A percentile compares a stretch with the other conserved stretches of the same genome.
phyloP scores from a whole-genome alignment of 2,329 filamentous ascomycete species.

The Clarireedia monteithiana region DNA sequence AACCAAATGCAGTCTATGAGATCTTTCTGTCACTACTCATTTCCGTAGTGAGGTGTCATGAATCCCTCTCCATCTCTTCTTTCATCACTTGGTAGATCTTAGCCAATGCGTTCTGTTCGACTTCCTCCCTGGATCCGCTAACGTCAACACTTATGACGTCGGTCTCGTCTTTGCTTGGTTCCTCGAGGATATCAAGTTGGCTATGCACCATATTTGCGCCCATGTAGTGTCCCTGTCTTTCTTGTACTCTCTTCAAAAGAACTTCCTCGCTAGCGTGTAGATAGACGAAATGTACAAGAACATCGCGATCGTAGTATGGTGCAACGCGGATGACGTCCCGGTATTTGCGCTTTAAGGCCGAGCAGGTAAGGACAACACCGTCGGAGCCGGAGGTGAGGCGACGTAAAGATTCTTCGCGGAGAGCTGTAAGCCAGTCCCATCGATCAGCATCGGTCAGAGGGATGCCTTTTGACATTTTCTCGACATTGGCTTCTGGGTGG shows the following conservation, averaged over 20 bases:
- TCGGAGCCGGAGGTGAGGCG: slow-evolving; percentile 45
- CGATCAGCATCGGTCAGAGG: slow-evolving; percentile 88
- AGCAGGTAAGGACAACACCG: slow-evolving; percentile 93
- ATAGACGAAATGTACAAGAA: slow-evolving; percentile 89
- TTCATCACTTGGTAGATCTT: slow-evolving; percentile 35
- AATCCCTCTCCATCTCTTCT: slow-evolving; percentile 12
- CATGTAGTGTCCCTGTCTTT: slow-evolving; percentile 86
- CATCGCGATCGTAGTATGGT: slow-evolving; percentile 62
- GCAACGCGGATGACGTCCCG: slow-evolving; percentile 83
- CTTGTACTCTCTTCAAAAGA: slow-evolving; percentile 66
- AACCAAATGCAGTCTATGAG: neutral
- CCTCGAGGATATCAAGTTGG: slow-evolving; percentile 83
- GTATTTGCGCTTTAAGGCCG: slow-evolving; percentile 93
- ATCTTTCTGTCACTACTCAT: neutral
- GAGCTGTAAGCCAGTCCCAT: slow-evolving; percentile 89
- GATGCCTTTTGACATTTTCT: slow-evolving; percentile 81
- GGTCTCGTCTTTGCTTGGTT: slow-evolving; percentile 60
- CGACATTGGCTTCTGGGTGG: slow-evolving; percentile 69
- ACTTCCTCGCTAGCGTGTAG: slow-evolving; percentile 70
- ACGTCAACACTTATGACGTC: slow-evolving; percentile 70
- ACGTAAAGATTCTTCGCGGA: slow-evolving; percentile 60
- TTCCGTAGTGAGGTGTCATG: neutral
- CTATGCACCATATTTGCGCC: slow-evolving; percentile 90
- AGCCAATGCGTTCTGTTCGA: slow-evolving; percentile 52
- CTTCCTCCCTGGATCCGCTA: slow-evolving; percentile 47